Evolutionary conservation across 768 basidiomycete species (phyloP).

Genomic region (Vararia minispora): DNA sequence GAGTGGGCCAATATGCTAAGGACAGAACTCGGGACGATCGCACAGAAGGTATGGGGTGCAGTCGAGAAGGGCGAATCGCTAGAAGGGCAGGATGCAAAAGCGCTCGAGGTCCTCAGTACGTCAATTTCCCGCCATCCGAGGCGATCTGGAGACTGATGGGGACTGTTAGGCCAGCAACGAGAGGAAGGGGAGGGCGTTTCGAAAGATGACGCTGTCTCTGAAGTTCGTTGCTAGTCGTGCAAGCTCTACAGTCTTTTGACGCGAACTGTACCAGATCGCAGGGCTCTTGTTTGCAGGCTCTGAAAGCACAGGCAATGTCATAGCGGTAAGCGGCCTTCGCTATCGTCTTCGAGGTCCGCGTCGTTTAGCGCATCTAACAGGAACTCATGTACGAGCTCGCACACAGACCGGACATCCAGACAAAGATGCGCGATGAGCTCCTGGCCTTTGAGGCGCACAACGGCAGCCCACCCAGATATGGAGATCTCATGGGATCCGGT

Average conservation of each 20-base stretch:
- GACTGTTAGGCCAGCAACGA: background rate
- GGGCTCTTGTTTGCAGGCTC: slow-evolving; percentile 8
- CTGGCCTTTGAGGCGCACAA: background rate
- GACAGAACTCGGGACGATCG: slow-evolving; percentile 6
- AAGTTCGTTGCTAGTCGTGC: slow-evolving; percentile 1
- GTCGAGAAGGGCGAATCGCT: background rate
- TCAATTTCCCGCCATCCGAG: background rate
- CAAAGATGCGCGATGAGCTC: background rate
- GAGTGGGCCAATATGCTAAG: slow-evolving; percentile 2
- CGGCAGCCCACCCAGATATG: background rate
- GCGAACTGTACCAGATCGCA: slow-evolving; percentile 5
- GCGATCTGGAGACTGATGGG: no score
- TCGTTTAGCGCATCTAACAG: background rate
- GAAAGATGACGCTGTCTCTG: slow-evolving; percentile 7
- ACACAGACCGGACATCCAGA: background rate
- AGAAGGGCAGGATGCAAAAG: slow-evolving; percentile 7
- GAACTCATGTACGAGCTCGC: background rate
- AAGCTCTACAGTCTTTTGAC: no score
- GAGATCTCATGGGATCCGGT: background rate
- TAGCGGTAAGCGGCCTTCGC: background rate
- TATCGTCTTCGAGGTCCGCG: background rate
- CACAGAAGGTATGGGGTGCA: slow-evolving; percentile 8
- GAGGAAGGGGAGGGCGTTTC: background rate
- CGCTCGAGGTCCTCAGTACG: slow-evolving; percentile 3
- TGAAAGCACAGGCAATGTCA: slow-evolving; percentile 7